Evolutionary conservation across 2,329 filamentous ascomycete genomes (phyloP), one percentile per base, ranked within the genome.

Genomic region (Venturia asperata): DNA sequence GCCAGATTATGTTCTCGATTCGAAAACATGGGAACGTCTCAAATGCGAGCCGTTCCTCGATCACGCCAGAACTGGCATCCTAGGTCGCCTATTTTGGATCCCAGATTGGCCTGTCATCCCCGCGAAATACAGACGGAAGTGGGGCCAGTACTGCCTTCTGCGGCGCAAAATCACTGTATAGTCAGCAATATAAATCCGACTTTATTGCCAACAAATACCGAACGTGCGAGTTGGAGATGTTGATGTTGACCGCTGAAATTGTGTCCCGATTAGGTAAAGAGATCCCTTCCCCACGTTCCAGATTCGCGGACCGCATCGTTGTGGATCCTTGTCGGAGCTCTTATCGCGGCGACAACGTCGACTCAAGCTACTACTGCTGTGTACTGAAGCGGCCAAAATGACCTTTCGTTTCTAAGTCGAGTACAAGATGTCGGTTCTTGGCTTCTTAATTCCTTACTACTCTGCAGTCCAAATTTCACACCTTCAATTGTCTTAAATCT

Each of bases 141-240:
- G 92, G 91, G 94, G 92, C 21, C 82, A 86, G 64, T 95, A 97
- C 75, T 99, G 94, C 75, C 80, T 99, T 63, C 77, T 97, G 68
- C 83, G 84, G 71, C 84, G 85, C 69, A 79, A 71, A 67, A 64
- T 55, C 30, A 39, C n/a, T 61, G 41, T 10, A 42, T 64, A 64
- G 30, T 17, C 2, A 10, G 24, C 6, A 34, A 56, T 5, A 34
- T 0, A 58, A 37, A 3, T 30, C 39, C 13, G 9, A 49, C 62
- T 42, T 24, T 58, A n/a, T n/a, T 30, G n/a, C 43, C 41, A 27
- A n/a, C n/a, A 30, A 47, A 6, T 62, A 43, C 43, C 41, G 21
- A 39, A 43, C 37, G n/a, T 43, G 10, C 21, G 1, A 17, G 15
- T 24, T 61, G 30, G 30, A 42, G 34, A 55, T 41, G 58, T 13